Conservation (phyloP, 495 filamentous ascomycete species). For the Arthonia radiata region DNA sequence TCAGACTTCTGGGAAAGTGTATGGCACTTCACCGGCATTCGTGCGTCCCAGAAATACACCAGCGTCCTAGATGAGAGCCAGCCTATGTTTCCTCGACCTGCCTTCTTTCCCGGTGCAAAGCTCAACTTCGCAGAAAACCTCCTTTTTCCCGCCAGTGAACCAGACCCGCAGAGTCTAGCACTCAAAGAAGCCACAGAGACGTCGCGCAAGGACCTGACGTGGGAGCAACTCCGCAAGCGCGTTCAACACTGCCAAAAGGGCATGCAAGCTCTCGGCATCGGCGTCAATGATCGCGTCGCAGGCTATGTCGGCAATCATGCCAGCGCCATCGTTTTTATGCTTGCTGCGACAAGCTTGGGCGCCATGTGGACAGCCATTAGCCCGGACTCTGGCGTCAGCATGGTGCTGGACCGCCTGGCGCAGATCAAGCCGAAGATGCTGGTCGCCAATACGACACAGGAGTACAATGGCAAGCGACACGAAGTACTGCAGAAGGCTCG, state of each 20-base stretch:
- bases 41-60: conserved; percentile 35
- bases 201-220: conserved; percentile 41
- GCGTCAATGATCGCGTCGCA: conserved; percentile 48
- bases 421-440: conserved; percentile 63
- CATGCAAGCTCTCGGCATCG: conserved; percentile 34
- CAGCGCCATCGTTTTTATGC: conserved; percentile 65
- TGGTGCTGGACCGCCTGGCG: conserved; percentile 51
- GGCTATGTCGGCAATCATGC: conserved; percentile 75
- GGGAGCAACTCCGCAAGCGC: conserved; percentile 53
- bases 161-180: conserved; percentile 31
- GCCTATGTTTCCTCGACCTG: conserved; percentile 60
- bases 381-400: conserved; percentile 20
- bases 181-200: conserved; percentile 54
- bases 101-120: conserved; percentile 53
- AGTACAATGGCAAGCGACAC: conserved; percentile 76
- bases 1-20: conserved; percentile 63
- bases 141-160: conserved; percentile 40
- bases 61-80: conserved; percentile 36
- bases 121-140: conserved; percentile 89
- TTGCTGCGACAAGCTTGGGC: conserved; percentile 54
- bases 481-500: conserved; percentile 41
- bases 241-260: conserved; percentile 49
- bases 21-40: conserved; percentile 58
- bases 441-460: conserved; percentile 63
- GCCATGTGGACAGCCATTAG: conserved; percentile 83